Conservation (phyloP, 2,329 filamentous ascomycete genomes). For the Monosporascus sp. region DNA sequence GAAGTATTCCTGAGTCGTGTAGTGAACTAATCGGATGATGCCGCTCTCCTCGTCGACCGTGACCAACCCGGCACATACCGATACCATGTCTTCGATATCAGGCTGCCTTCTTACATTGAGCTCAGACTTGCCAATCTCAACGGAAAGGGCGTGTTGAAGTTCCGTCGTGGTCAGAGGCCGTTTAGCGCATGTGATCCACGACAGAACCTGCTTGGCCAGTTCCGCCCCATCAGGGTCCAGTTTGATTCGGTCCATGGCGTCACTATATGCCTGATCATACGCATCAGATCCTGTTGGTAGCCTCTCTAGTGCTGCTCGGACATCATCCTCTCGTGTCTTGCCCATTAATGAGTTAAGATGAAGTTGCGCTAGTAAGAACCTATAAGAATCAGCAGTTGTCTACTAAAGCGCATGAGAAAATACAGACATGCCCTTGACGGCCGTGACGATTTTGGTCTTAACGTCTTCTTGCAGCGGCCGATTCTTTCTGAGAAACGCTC, state of each 20-base stretch:
- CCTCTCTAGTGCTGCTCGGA: background rate
- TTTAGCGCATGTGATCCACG: conserved; percentile 35
- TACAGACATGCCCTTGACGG: conserved; percentile 27
- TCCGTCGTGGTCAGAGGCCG: conserved; percentile 28
- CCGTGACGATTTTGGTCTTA: conserved; percentile 9
- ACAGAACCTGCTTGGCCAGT: conserved; percentile 32
- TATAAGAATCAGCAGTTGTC: background rate
- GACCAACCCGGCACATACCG: conserved; percentile 34
- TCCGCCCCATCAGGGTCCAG: conserved; percentile 20
- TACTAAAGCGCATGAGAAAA: no score
- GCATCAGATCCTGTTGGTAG: conserved; percentile 25
- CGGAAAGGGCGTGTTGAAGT: conserved; percentile 36
- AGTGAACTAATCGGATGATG: conserved; percentile 37
- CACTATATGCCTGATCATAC: conserved; percentile 33
- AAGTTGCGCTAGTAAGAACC: conserved; percentile 34
- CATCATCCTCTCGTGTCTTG: conserved; percentile 11
- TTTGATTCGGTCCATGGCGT: conserved; percentile 36
- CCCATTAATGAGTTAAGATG: conserved; percentile 27
- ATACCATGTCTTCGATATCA: conserved; percentile 25
- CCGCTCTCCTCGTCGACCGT: conserved; percentile 31
- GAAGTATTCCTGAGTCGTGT: conserved; percentile 40
- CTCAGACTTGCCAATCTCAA: conserved; percentile 18
- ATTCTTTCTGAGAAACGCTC: conserved; percentile 8
- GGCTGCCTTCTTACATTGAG: conserved; percentile 30
- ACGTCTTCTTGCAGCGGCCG: conserved; percentile 14